These are phyloP conservation scores for Echinochloa phyllopogon DNA, from an alignment of 176 grass and related monocot genomes.

Conservation along the genomic window DNA sequence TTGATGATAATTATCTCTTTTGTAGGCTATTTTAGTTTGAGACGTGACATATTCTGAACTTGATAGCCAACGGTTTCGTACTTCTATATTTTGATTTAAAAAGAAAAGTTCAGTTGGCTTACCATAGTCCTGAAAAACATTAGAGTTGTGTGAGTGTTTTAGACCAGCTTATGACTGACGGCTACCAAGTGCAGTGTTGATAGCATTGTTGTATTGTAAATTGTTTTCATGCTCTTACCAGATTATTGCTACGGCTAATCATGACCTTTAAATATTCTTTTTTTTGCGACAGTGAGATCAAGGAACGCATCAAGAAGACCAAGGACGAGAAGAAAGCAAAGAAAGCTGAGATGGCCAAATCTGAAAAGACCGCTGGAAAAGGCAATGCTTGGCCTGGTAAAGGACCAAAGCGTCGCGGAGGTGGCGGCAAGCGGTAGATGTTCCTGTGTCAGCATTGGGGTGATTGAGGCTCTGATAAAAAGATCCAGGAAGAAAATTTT, in stretches of 20 bases:
- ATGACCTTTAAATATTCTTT: not conserved
- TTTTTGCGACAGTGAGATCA: constrained; percentile 54
- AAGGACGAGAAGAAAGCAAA: constrained; percentile 76
- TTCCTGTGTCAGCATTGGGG: not conserved
- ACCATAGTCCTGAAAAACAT: not conserved
- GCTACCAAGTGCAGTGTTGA: not conserved
- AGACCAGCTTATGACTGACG: not conserved
- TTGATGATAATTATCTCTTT: too few species aligned
- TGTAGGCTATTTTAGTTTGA: not conserved
- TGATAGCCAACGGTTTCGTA: not conserved
- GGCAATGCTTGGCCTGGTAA: constrained; percentile 37
- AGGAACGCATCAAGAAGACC: constrained; percentile 67
- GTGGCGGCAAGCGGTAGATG: constrained; percentile 61
- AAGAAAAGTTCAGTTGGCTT: not conserved
- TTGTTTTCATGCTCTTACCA: not conserved
- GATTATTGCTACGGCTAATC: not conserved
- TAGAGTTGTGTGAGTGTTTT: too few species aligned
- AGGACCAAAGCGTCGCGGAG: constrained; percentile 59
- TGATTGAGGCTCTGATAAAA: not conserved
- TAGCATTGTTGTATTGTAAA: not conserved
- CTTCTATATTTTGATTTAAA: not conserved
- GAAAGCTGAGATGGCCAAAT: constrained; percentile 51
- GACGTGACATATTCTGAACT: not conserved
- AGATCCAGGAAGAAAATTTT: constrained; percentile 7
- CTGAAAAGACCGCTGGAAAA: constrained; percentile 35